Evolutionary conservation across 179 eudicot genomes (phyloP).

Genomic region (Drosera spatulata): DNA sequence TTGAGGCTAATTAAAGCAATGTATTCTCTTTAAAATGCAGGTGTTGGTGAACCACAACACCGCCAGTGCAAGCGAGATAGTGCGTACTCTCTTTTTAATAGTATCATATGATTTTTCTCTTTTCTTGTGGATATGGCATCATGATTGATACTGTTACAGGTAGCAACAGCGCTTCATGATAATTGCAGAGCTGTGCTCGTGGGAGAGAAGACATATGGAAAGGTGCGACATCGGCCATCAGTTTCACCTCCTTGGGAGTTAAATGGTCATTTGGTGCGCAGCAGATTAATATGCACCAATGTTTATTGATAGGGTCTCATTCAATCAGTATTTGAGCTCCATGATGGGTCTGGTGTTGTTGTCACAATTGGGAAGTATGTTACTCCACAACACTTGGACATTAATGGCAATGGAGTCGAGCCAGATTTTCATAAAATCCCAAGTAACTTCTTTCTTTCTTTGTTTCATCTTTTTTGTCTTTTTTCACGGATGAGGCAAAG

Average conservation of each 20-base stretch:
- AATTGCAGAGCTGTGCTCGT: constrained; percentile 95
- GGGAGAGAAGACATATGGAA: constrained; percentile 88
- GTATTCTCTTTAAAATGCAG: constrained; percentile 28
- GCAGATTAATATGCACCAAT: neutral
- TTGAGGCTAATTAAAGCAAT: neutral
- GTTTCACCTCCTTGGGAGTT: too few relatives aligned
- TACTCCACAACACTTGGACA: constrained; percentile 78
- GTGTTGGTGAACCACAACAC: constrained; percentile 87
- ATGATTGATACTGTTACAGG: constrained; percentile 37
- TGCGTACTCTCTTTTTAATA: constrained; percentile 24
- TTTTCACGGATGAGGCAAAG: too few relatives aligned
- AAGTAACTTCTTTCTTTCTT: constrained; percentile 26
- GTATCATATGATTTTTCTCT: constrained; percentile 4
- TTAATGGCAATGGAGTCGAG: constrained; percentile 84
- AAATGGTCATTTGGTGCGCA: too few relatives aligned
- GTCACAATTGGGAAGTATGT: constrained; percentile 91
- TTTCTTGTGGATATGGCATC: constrained; percentile 4
- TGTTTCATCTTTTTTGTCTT: neutral
- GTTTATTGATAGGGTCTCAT: constrained; percentile 58
- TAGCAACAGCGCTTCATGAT: constrained; percentile 96
- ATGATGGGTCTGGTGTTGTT: constrained; percentile 93
- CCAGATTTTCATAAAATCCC: constrained; percentile 74
- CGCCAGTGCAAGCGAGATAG: constrained; percentile 97
- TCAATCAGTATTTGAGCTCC: constrained; percentile 94
- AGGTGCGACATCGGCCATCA: constrained; percentile 31